Conservation (phyloP, 1,139 yeast genomes). For the Diutina rugosa region DNA sequence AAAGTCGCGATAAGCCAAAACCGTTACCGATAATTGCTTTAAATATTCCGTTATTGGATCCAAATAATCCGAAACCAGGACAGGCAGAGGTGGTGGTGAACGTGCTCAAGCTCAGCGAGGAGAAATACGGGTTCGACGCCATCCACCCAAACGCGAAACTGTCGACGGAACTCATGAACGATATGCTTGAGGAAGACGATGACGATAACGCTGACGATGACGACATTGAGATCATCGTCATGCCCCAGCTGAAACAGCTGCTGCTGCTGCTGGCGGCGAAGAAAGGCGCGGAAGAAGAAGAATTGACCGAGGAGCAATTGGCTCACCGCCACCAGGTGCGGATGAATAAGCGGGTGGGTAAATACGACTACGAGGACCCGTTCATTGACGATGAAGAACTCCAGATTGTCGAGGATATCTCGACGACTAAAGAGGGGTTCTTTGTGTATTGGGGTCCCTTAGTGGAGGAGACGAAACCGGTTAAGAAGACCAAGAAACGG, state of each 20-base stretch:
- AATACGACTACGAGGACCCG: slow-evolving; percentile 88
- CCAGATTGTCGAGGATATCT: slow-evolving; percentile 86
- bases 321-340: slow-evolving; percentile 29
- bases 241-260: slow-evolving; percentile 2
- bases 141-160: slow-evolving; percentile 59
- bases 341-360: slow-evolving; percentile 65
- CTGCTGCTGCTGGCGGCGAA: slow-evolving; percentile 11
- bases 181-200: slow-evolving; percentile 45
- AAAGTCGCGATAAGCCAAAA: slow-evolving; percentile 11
- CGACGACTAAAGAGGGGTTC: slow-evolving; percentile 89
- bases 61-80: slow-evolving; percentile 42
- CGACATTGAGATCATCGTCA: slow-evolving; percentile 11
- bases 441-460: slow-evolving; percentile 93
- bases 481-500: slow-evolving; percentile 10
- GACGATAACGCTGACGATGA: slow-evolving; percentile 50
- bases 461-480: slow-evolving; percentile 38
- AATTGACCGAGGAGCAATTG: slow-evolving; percentile 33
- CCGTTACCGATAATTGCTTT: slow-evolving; percentile 39
- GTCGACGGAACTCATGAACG: slow-evolving; percentile 49
- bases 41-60: slow-evolving; percentile 44
- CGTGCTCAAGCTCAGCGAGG: slow-evolving; percentile 69
- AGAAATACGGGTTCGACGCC: slow-evolving; percentile 70
- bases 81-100: slow-evolving; percentile 67
- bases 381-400: slow-evolving; percentile 92
- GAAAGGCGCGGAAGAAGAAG: slow-evolving; percentile 22